phyloP scores from a whole-genome alignment of 148 eudicot species.

The Selenicereus undatus region DNA sequence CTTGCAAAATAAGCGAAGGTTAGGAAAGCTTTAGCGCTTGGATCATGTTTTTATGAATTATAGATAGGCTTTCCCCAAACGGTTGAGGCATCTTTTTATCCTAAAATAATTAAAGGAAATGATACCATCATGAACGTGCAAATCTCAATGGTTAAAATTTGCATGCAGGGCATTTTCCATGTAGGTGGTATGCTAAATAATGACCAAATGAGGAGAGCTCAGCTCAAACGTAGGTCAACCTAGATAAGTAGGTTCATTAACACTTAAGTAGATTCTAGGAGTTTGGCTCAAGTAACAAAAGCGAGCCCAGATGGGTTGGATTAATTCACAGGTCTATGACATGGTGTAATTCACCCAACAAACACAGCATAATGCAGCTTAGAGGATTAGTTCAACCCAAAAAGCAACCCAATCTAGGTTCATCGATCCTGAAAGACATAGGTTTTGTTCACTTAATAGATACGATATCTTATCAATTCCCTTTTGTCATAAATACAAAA shows the following conservation, averaged over 20 bases:
- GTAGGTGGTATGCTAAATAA: too few relatives aligned
- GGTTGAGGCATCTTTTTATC: constrained; percentile 39
- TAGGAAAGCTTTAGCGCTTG: neutral
- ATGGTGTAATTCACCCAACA: too few relatives aligned
- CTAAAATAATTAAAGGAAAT: constrained; percentile 16
- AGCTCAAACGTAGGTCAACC: too few relatives aligned
- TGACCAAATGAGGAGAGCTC: too few relatives aligned
- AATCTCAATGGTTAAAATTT: neutral
- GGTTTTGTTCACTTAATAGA: too few relatives aligned
- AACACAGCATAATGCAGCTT: neutral
- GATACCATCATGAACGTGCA: neutral
- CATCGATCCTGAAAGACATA: too few relatives aligned
- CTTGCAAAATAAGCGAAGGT: too few relatives aligned
- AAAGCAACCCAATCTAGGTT: neutral
- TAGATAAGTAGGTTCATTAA: too few relatives aligned
- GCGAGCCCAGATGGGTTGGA: too few relatives aligned
- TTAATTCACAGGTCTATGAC: too few relatives aligned
- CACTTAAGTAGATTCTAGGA: too few relatives aligned
- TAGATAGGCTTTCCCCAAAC: constrained; percentile 37
- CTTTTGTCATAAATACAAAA: neutral
- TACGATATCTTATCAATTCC: neutral
- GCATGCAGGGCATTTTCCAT: neutral
- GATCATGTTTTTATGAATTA: constrained; percentile 8
- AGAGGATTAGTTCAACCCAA: neutral
- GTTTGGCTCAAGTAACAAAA: too few relatives aligned